Percentiles rank a stretch among this genome's conserved stretches.
These are phyloP conservation scores for Phialemonium atrogriseum DNA, from an alignment of 2,329 filamentous ascomycete genomes.

Conservation along the genomic window DNA sequence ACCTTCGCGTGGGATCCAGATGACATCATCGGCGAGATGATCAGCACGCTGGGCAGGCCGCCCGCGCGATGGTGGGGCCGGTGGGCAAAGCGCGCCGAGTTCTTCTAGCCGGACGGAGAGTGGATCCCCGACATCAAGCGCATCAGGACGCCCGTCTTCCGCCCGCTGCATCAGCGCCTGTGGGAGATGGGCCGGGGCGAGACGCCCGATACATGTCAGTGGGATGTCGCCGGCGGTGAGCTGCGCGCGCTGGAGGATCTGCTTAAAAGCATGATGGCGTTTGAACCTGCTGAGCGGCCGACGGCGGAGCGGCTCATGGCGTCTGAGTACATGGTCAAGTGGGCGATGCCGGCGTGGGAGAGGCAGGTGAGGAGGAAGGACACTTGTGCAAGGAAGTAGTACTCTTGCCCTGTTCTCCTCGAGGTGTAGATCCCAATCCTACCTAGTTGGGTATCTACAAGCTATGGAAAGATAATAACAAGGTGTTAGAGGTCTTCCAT, in stretches of 20 bases:
- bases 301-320: conserved; percentile 7
- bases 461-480: no score
- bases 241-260: conserved; percentile 9
- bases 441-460: no score
- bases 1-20: conserved; percentile 12
- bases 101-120: conserved; percentile 9
- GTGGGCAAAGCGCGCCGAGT: conserved; percentile 13
- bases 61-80: conserved; percentile 14
- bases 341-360: conserved; percentile 8
- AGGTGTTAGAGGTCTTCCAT: no score
- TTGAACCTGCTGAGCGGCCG: conserved; percentile 10
- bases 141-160: conserved; percentile 8
- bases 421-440: no score
- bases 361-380: conserved; percentile 4
- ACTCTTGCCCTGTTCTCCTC: no score
- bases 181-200: conserved; percentile 8
- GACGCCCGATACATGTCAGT: conserved; percentile 9
- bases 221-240: conserved; percentile 10
- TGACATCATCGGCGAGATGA: conserved; percentile 13
- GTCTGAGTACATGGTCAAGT: conserved; percentile 8
- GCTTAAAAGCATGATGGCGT: conserved; percentile 11
- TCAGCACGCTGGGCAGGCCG: conserved; percentile 12
- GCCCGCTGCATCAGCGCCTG: conserved; percentile 10
- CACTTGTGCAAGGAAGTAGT: no score
- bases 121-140: no score